Evolutionary conservation across 2,329 filamentous ascomycete species (phyloP).

Genomic region (Tolypocladium guangdongense): DNA sequence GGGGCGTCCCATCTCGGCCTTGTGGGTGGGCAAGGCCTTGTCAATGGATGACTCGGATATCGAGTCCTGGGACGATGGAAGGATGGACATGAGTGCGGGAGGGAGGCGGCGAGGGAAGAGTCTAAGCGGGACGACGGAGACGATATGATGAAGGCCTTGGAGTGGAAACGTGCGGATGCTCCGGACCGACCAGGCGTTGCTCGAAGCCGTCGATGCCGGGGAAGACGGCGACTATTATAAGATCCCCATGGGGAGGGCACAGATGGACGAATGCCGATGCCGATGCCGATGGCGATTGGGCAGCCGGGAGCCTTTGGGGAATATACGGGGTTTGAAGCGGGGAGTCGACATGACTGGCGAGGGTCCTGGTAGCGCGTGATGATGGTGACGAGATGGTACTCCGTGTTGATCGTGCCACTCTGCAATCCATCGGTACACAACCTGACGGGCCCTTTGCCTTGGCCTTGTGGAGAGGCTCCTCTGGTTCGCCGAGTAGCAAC

Average conservation of each 20-base stretch:
- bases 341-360: background rate
- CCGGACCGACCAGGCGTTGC: background rate
- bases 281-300: background rate
- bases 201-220: background rate
- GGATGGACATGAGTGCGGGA: constrained; percentile 17
- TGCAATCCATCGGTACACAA: too few relatives aligned
- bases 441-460: too few relatives aligned
- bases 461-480: too few relatives aligned
- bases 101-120: background rate
- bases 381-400: background rate
- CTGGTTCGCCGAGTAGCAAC: too few relatives aligned
- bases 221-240: background rate
- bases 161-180: background rate
- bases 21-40: constrained; percentile 17
- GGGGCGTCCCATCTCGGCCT: constrained; percentile 18
- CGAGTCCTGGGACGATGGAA: constrained; percentile 14
- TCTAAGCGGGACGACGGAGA: background rate
- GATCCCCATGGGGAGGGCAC: background rate
- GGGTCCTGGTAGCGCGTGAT: background rate
- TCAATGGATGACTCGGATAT: constrained; percentile 22
- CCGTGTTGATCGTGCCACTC: too few relatives aligned
- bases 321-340: background rate
- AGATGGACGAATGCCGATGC: background rate
- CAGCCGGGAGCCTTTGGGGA: background rate
- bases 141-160: background rate